Evolutionary conservation across 2,329 filamentous ascomycete species (phyloP).

Genomic region (Epichloe bromicola): DNA sequence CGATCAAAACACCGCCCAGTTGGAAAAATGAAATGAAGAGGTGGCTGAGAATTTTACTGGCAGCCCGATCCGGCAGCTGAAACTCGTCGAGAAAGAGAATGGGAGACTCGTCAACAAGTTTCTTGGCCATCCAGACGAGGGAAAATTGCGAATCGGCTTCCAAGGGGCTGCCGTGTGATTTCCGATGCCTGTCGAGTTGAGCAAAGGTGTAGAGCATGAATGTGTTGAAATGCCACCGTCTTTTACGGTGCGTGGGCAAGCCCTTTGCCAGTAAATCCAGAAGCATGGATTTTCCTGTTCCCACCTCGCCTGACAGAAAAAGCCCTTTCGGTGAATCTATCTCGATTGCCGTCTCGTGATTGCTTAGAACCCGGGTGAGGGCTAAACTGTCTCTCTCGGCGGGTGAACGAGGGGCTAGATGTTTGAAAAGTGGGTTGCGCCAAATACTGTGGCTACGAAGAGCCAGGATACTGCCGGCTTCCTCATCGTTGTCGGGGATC

Average conservation of each 20-base stretch:
- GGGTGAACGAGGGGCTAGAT: conserved; percentile 40
- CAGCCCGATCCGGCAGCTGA: conserved; percentile 65
- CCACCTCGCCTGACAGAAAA: conserved; percentile 69
- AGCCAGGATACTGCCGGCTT: conserved; percentile 29
- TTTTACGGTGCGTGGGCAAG: conserved; percentile 59
- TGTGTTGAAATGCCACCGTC: conserved; percentile 71
- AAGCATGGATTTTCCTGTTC: conserved; percentile 77
- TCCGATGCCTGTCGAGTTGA: conserved; percentile 54
- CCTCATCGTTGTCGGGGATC: conserved; percentile 16
- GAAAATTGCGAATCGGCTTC: conserved; percentile 41
- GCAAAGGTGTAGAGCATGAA: conserved; percentile 73
- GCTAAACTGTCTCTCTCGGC: conserved; percentile 47
- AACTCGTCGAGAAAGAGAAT: conserved; percentile 77
- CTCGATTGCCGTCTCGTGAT: conserved; percentile 56
- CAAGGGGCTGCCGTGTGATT: conserved; percentile 13
- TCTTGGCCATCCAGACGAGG: conserved; percentile 59
- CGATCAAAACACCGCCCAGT: conserved; percentile 65
- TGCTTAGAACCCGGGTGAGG: conserved; percentile 54
- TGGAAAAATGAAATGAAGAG: conserved; percentile 73
- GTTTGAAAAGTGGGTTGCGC: conserved; percentile 44
- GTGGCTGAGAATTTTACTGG: conserved; percentile 67
- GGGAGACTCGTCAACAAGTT: conserved; percentile 60
- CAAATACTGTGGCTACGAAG: conserved; percentile 41
- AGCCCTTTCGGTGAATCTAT: conserved; percentile 62
- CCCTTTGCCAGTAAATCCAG: conserved; percentile 69